Evolutionary conservation across 768 basidiomycete genomes (phyloP).

Genomic region (Mycena pura): DNA sequence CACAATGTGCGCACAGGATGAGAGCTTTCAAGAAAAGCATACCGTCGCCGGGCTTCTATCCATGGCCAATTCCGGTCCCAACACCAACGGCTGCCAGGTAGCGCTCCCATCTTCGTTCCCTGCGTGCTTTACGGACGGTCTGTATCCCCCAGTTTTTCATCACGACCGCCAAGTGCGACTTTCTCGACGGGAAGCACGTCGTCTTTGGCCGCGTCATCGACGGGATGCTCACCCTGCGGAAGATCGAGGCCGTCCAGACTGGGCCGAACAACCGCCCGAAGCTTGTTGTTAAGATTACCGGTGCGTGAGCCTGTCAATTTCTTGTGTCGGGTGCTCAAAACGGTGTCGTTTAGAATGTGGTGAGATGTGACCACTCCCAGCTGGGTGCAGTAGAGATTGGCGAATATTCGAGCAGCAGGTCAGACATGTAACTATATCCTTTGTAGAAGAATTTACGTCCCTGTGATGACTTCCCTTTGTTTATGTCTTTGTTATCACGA

Average conservation of each 20-base stretch:
- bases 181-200: conserved; percentile 94
- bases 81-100: conserved; percentile 93
- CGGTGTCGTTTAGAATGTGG: conserved; percentile 40
- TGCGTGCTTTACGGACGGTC: neutral
- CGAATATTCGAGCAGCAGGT: too few species aligned
- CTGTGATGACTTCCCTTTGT: too few species aligned
- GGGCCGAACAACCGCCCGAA: conserved; percentile 92
- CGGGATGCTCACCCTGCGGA: conserved; percentile 93
- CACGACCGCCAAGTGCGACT: conserved; percentile 93
- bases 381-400: too few species aligned
- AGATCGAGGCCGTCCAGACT: conserved; percentile 95
- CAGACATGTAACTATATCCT: too few species aligned
- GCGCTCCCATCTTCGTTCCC: conserved; percentile 11
- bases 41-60: conserved; percentile 84
- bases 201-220: conserved; percentile 92
- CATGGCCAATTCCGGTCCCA: conserved; percentile 96
- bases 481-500: too few species aligned
- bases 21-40: conserved; percentile 94
- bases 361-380: conserved; percentile 50
- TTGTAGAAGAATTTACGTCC: too few species aligned
- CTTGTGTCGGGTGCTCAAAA: neutral
- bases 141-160: conserved; percentile 92
- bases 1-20: conserved; percentile 62
- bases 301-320: conserved; percentile 49
- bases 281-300: conserved; percentile 84